phyloP scores from a whole-genome alignment of 768 basidiomycete genomes.

The Cystobasidiopsis lactophilus region DNA sequence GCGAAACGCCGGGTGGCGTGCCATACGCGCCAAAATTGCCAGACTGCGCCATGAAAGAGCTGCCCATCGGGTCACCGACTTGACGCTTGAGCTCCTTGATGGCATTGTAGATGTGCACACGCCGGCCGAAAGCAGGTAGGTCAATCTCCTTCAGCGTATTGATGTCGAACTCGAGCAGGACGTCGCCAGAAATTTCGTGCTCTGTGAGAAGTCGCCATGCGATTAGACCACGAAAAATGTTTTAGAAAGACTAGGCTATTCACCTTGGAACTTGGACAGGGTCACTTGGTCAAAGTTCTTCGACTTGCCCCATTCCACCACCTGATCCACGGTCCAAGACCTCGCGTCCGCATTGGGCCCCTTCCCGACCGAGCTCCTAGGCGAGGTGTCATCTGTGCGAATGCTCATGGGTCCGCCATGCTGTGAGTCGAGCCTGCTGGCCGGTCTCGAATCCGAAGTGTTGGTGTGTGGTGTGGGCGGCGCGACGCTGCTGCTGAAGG shows the following conservation, averaged over 20 bases:
- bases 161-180: conserved; percentile 78
- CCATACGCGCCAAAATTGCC: background rate
- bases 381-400: background rate
- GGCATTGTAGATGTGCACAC: conserved; percentile 75
- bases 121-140: conserved; percentile 80
- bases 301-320: conserved; percentile 61
- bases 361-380: conserved; percentile 13
- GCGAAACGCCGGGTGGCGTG: background rate
- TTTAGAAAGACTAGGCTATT: conserved; percentile 21
- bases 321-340: conserved; percentile 63
- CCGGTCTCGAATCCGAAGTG: conserved; percentile 1
- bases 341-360: conserved; percentile 6
- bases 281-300: conserved; percentile 70
- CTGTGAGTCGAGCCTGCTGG: conserved; percentile 4
- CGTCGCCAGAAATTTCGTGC: conserved; percentile 96
- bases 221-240: background rate
- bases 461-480: background rate
- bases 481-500: background rate
- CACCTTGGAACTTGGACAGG: conserved; percentile 67
- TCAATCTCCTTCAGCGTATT: conserved; percentile 90
- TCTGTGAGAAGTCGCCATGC: conserved; percentile 31
- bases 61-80: background rate
- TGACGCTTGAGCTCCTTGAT: conserved; percentile 54
- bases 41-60: background rate
- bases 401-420: conserved; percentile 1